Evolutionary conservation across 2,329 filamentous ascomycete species (phyloP), one percentile per base, ranked within the genome.

Genomic region (Stagonosporopsis tanaceti): DNA sequence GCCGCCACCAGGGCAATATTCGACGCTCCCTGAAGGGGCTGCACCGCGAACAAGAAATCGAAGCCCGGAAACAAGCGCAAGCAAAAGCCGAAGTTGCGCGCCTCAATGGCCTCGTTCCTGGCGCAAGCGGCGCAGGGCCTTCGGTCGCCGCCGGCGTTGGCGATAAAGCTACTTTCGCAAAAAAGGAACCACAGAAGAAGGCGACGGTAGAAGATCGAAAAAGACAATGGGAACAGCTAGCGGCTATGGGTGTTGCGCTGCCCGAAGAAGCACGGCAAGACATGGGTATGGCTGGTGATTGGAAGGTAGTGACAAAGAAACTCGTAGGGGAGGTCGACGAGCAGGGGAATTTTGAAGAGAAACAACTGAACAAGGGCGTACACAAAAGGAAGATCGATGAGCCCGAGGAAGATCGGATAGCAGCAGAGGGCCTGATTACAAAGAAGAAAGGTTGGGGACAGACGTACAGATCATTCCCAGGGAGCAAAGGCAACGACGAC

Each of bases 11-110:
- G 79, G 86, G 87, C 71, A 89, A 86, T 63, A 86, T 98, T 59
- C 96, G 96, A 79, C 91, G 94, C 50, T 95, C 93, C 66, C 84
- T 99, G 8, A 90, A 93, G 64, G 90, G 96, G 60, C 84, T 99
- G 7, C 93, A 98, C 79, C 90, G 91, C 66, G 86, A 85, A 53
- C 90, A 96, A 75, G 92, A 97, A 69, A 86, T 87, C 52, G 87
- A 93, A 62, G 87, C 91, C 71, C 87, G 90, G 51, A 91, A 97
- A 6, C 90, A 92, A 73, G 90, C 96, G 54, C 84, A 87, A 34
- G 94, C 93, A 2, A 91, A 90, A 71, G 87, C 87, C 62, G 95
- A 99, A 74, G 87, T 98, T 41, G 92, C 93, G 52, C 84, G 95
- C 20, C 81, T 99, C 44, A 95, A 95, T 75, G 90, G 91, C 30